Evolutionary conservation across 805 yeast genomes (phyloP).

Genomic region (Nakazawaea ishiwadae): DNA sequence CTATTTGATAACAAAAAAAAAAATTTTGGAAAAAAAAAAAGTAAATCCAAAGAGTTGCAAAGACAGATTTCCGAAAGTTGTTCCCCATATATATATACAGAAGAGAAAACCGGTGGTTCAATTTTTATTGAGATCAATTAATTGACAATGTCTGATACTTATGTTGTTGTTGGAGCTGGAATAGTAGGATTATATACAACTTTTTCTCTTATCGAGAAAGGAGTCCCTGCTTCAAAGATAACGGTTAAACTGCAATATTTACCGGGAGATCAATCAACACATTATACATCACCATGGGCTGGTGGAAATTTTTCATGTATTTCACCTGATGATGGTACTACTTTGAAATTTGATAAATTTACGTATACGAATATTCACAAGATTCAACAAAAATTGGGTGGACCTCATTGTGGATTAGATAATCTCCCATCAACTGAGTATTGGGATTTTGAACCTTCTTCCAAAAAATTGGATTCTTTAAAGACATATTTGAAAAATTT

Average conservation of each 20-base stretch:
- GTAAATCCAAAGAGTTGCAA: too few species aligned
- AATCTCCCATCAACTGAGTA: slow-evolving; percentile 51
- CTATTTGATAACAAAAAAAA: too few species aligned
- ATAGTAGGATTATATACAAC: slow-evolving; percentile 65
- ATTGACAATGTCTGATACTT: slow-evolving; percentile 6
- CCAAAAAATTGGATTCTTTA: slow-evolving; percentile 42
- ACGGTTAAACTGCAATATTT: slow-evolving; percentile 58
- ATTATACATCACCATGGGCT: slow-evolving; percentile 82
- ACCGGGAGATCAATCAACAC: slow-evolving; percentile 75
- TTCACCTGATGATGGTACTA: slow-evolving; percentile 50
- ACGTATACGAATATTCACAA: slow-evolving; percentile 46
- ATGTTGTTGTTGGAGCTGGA: slow-evolving; percentile 40
- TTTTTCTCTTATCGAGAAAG: slow-evolving; percentile 38
- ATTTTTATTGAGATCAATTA: neutral
- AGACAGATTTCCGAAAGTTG: too few species aligned
- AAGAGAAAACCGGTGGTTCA: too few species aligned
- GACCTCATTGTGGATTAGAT: slow-evolving; percentile 45
- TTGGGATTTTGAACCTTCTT: slow-evolving; percentile 48
- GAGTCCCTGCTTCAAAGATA: slow-evolving; percentile 36
- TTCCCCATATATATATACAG: too few species aligned
- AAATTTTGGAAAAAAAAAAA: too few species aligned
- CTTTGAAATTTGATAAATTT: slow-evolving; percentile 47
- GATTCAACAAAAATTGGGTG: slow-evolving; percentile 46
- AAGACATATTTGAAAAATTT: slow-evolving; percentile 45
- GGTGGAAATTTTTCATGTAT: slow-evolving; percentile 61